These are phyloP conservation scores for Fagopyrum tataricum DNA, from an alignment of 148 eudicot genomes.

Conservation along the genomic window DNA sequence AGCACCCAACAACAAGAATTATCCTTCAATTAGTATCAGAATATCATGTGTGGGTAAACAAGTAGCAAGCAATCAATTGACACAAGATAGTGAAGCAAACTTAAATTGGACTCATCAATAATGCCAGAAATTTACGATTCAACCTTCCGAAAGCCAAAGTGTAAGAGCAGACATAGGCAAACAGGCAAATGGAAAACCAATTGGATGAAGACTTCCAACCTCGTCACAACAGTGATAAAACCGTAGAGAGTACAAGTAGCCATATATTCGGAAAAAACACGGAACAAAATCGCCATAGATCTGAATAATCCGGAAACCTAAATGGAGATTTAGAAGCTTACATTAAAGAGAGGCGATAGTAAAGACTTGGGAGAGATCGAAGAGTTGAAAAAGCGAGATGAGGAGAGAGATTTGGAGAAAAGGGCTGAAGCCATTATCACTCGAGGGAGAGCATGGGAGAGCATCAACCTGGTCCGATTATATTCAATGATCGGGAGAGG, in stretches of 20 bases:
- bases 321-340: not conserved
- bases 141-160: not conserved
- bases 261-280: not conserved
- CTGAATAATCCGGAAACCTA: not conserved
- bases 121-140: not conserved
- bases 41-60: not conserved
- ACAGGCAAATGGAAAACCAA: not conserved
- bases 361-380: slow-evolving; percentile 3
- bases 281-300: not conserved
- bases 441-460: slow-evolving; percentile 11
- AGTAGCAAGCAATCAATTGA: not conserved
- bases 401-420: not conserved
- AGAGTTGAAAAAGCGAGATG: slow-evolving; percentile 5
- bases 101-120: not conserved
- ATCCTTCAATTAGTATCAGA: not conserved
- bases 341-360: slow-evolving; percentile 3
- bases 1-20: not conserved
- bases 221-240: not conserved
- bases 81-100: not conserved
- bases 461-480: not conserved
- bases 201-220: not conserved
- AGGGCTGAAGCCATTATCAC: slow-evolving; percentile 11
- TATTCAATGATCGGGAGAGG: not conserved
- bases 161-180: not conserved
- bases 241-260: not conserved